Percentiles rank a stretch among this genome's conserved stretches.
Evolutionary conservation across 495 filamentous ascomycete species (phyloP).

Genomic region (Immersiella caudata): DNA sequence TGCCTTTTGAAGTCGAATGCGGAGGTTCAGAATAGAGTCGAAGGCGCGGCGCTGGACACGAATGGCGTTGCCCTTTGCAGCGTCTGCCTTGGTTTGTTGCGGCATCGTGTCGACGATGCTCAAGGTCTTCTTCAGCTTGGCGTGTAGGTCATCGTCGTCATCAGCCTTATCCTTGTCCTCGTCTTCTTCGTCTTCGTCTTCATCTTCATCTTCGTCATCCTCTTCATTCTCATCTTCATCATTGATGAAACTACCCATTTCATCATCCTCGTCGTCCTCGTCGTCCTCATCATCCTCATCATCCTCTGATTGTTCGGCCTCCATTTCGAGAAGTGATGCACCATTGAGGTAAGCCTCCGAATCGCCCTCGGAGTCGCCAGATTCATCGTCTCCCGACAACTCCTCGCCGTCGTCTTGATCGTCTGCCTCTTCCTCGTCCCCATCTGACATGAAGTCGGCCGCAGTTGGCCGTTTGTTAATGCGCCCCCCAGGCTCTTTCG

Average conservation of each 20-base stretch:
- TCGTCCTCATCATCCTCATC: slow-evolving; percentile 40
- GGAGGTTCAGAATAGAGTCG: slow-evolving; percentile 80
- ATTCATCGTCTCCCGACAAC: background rate
- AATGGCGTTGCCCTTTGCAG: slow-evolving; percentile 82
- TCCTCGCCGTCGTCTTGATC: slow-evolving; percentile 8
- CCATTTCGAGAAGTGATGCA: background rate
- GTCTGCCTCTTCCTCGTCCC: slow-evolving; percentile 14
- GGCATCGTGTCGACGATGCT: slow-evolving; percentile 63
- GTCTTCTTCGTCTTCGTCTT: slow-evolving; percentile 44
- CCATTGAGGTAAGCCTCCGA: slow-evolving; percentile 24
- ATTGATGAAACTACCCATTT: slow-evolving; percentile 5
- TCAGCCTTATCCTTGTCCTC: slow-evolving; percentile 36
- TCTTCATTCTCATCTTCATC: slow-evolving; percentile 41
- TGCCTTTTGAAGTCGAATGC: slow-evolving; percentile 90
- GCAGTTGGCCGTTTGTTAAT: slow-evolving; percentile 46
- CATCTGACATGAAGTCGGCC: slow-evolving; percentile 53
- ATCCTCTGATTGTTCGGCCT: slow-evolving; percentile 28
- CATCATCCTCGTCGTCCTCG: slow-evolving; percentile 40
- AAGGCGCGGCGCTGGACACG: slow-evolving; percentile 80
- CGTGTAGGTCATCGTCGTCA: slow-evolving; percentile 41
- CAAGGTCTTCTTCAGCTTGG: slow-evolving; percentile 64
- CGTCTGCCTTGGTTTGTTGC: slow-evolving; percentile 74
- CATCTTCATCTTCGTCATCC: slow-evolving; percentile 31
- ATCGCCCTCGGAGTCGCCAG: background rate
- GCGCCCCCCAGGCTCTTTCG: slow-evolving; percentile 11